Percentiles rank a stretch among this genome's conserved stretches.
Conservation (phyloP, 768 basidiomycete genomes). For the Paxillus ammoniavirescens region DNA sequence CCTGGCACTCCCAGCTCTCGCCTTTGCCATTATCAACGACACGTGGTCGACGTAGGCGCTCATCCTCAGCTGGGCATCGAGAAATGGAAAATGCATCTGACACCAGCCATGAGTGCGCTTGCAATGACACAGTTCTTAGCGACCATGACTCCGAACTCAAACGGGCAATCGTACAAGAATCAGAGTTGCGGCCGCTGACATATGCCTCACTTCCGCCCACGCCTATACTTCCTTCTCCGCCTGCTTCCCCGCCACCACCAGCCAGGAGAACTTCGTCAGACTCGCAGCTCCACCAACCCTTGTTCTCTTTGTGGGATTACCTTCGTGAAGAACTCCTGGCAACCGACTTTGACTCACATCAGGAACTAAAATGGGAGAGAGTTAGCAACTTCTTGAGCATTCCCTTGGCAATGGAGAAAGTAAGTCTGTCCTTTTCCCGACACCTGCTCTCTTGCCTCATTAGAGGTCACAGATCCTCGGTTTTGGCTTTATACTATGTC, state of each 20-base stretch:
- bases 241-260: constrained; percentile 25
- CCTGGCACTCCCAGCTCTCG: constrained; percentile 21
- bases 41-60: constrained; percentile 14
- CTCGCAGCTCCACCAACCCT: constrained; percentile 31
- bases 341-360: constrained; percentile 93
- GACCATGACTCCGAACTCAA: constrained; percentile 6
- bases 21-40: constrained; percentile 10
- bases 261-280: constrained; percentile 13
- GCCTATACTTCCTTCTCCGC: constrained; percentile 55
- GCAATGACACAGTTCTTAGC: neutral
- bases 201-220: constrained; percentile 77
- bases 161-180: constrained; percentile 6
- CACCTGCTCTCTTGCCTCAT: constrained; percentile 5
- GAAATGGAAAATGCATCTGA: neutral
- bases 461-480: constrained; percentile 64
- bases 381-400: constrained; percentile 95
- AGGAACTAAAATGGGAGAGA: constrained; percentile 93
- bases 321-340: constrained; percentile 83
- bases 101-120: neutral
- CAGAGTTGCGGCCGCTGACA: constrained; percentile 39
- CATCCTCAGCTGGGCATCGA: constrained; percentile 10
- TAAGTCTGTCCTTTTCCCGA: constrained; percentile 27
- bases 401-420: constrained; percentile 92
- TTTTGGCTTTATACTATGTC: constrained; percentile 90
- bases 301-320: constrained; percentile 92